These are phyloP conservation scores for Leccinum pallidistipes DNA, from an alignment of 1,284 basidiomycete species.

Conservation along the genomic window DNA sequence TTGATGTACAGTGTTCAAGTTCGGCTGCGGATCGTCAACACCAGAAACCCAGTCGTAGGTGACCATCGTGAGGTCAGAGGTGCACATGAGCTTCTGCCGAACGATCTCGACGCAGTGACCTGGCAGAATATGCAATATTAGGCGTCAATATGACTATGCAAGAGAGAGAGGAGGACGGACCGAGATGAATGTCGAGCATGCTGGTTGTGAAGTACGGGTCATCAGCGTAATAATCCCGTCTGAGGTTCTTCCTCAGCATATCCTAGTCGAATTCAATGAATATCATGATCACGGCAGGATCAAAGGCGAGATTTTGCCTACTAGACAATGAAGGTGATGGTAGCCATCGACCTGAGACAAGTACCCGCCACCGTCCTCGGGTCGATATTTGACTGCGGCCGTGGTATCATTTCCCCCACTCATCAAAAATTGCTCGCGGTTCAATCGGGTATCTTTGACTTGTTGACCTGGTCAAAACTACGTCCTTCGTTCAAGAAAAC, in stretches of 20 bases:
- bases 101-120: conserved; percentile 1
- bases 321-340: conserved; percentile 3
- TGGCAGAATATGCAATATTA: no score
- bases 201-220: no score
- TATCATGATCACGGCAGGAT: no score
- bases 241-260: conserved; percentile 2
- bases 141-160: no score
- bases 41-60: background rate
- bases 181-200: no score
- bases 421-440: background rate
- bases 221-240: background rate
- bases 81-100: conserved; percentile 4
- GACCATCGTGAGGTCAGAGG: background rate
- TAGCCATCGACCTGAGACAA: conserved; percentile 3
- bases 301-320: background rate
- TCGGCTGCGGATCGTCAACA: background rate
- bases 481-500: background rate
- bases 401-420: background rate
- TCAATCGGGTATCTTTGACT: background rate
- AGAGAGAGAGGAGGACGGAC: no score
- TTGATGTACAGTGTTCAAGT: background rate
- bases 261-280: no score
- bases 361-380: conserved; percentile 2
- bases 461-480: background rate
- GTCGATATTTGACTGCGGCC: background rate